Base-by-base conservation (phyloP, 805 yeast genomes). In the Starmerella sirachaensis region DNA sequence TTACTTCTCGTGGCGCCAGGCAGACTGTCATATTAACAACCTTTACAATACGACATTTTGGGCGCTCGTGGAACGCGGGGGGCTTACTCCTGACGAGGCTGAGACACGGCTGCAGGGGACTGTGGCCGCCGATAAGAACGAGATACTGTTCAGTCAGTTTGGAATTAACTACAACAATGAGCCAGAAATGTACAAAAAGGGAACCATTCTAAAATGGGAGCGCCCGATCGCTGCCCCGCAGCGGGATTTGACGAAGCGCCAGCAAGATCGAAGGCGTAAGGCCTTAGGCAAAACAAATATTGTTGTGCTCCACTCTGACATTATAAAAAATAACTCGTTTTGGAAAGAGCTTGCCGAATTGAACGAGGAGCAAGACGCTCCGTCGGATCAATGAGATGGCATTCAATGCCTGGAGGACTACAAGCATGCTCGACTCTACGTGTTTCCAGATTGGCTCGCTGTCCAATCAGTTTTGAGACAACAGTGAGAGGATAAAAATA, bases 1-100 rank as follows among this genome's bases (percentile, higher is more conserved):
- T 57, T 91, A 91, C 55, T 70, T 91, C 46, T 64, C 80, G 40
- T 91, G 98, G 98, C 69, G 98, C 48, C 96, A 83, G 55, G 97
- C 78, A 1, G 98, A 91, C 55, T 91, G 69, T 35, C 98, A 91
- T 60, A 91, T 91, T 38, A 91, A 91, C 57, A 91, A 91, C 56
- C 60, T 91, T 42, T 91, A 88, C 63, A 91, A 91, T 54, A 91
- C 98, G 0, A 65, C 84, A 0, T 91, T 91, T 56, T 91, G 98
- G 98, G 65, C 74, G 5, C 64, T 91, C 51, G 88, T 91, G 0
- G 54, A 63, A 14, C 65, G 69, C 44, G 85, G 91, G 13, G 77
- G 76, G 0, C 40, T 80, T 59, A 69, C 78, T 0, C 74, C 93
- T 0, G 72, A 72, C 45, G 91, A 84, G 25, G 93, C 97, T 0